Evolutionary conservation across 164 flowering plant species (phyloP).

Genomic region (Paratinospora sagittata): DNA sequence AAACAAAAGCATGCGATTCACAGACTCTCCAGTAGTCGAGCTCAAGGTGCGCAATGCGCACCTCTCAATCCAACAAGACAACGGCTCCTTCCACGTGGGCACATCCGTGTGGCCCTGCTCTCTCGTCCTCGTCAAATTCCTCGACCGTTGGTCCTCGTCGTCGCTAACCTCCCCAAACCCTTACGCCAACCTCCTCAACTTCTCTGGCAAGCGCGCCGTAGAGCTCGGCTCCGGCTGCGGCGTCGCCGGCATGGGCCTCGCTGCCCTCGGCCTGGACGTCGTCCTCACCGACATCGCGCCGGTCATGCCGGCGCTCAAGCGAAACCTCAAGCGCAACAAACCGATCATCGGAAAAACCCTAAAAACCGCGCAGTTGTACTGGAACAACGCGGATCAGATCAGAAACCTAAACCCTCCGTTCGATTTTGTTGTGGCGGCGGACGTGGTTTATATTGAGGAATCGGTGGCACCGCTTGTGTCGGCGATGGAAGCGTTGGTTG

Average conservation of each 20-base stretch:
- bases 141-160: constrained; percentile 67
- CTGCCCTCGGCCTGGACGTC: constrained; percentile 71
- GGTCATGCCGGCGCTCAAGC: constrained; percentile 86
- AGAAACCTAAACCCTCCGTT: constrained; percentile 53
- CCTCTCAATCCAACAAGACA: constrained; percentile 86
- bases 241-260: constrained; percentile 77
- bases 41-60: constrained; percentile 36
- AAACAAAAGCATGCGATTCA: constrained; percentile 93
- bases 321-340: constrained; percentile 77
- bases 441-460: constrained; percentile 87
- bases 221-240: constrained; percentile 94
- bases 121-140: constrained; percentile 90
- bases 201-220: constrained; percentile 55
- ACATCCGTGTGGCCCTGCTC: constrained; percentile 98
- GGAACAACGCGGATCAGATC: constrained; percentile 63
- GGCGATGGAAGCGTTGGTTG: constrained; percentile 62
- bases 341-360: constrained; percentile 38
- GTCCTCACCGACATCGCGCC: constrained; percentile 77
- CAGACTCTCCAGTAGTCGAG: constrained; percentile 75
- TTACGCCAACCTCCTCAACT: constrained; percentile 61
- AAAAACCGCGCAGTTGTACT: constrained; percentile 52
- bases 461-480: constrained; percentile 40
- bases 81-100: constrained; percentile 89
- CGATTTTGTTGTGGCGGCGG: constrained; percentile 77
- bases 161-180: constrained; percentile 36